These are phyloP conservation scores for Fusarium gaditjirri DNA, from an alignment of 2,329 filamentous ascomycete species.

Conservation along the genomic window DNA sequence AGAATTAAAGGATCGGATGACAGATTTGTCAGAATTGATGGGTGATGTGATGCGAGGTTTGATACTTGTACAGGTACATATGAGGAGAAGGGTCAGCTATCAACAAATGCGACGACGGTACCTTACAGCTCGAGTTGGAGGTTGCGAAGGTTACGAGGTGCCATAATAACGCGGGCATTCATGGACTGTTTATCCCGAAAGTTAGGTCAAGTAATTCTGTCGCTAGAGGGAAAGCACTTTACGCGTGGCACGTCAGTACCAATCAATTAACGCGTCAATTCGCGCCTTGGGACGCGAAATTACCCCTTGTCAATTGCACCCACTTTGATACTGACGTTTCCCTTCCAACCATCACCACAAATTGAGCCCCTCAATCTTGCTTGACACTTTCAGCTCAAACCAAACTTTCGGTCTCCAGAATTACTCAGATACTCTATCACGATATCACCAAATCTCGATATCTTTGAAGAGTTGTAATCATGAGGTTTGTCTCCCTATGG, in stretches of 20 bases:
- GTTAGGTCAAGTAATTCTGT: slow-evolving; percentile 8
- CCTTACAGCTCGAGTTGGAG: background rate
- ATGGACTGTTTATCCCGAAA: accelerated
- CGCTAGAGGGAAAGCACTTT: slow-evolving; percentile 46
- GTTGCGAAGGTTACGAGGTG: background rate
- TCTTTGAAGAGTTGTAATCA: slow-evolving; percentile 11
- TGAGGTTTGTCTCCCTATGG: slow-evolving; percentile 17
- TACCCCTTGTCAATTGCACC: slow-evolving; percentile 31
- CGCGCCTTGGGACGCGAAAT: slow-evolving; percentile 46
- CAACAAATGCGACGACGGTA: background rate
- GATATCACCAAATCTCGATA: slow-evolving; percentile 12
- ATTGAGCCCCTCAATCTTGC: slow-evolving; percentile 40
- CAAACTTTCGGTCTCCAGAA: background rate
- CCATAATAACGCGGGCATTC: slow-evolving; percentile 30
- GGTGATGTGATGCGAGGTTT: slow-evolving; percentile 21
- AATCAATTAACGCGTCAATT: slow-evolving; percentile 57
- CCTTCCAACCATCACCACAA: slow-evolving; percentile 32
- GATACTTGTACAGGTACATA: slow-evolving; percentile 7
- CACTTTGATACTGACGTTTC: slow-evolving; percentile 32
- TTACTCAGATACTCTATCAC: background rate
- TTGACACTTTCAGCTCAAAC: slow-evolving; percentile 18
- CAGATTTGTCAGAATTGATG: slow-evolving; percentile 2
- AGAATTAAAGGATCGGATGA: slow-evolving; percentile 1
- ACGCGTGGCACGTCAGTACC: slow-evolving; percentile 49
- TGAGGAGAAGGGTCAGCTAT: slow-evolving; percentile 18